Conservation (phyloP, 768 basidiomycete genomes). For the Boletus vermiculosoides region DNA sequence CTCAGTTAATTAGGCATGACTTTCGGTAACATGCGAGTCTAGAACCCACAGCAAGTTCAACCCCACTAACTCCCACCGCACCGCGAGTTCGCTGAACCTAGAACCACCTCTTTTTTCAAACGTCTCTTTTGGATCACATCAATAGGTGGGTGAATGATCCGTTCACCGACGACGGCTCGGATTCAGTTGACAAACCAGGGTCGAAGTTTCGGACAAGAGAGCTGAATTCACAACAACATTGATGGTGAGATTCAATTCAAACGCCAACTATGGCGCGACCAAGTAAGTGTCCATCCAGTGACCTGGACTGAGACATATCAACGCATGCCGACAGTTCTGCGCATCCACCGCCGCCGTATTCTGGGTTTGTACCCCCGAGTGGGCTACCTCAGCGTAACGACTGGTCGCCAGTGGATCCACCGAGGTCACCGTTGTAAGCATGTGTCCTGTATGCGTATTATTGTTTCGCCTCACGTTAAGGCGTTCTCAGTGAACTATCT, state of each 20-base stretch:
- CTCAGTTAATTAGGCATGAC: too few relatives aligned
- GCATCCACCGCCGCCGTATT: conserved; percentile 12
- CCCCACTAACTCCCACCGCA: too few relatives aligned
- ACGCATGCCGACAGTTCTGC: neutral
- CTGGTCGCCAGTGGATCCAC: too few relatives aligned
- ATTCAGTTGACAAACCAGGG: neutral
- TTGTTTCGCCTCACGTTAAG: neutral
- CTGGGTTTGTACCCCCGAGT: neutral
- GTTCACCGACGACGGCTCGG: neutral
- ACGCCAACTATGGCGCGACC: conserved; percentile 7
- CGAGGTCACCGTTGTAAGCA: conserved; percentile 4
- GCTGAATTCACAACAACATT: neutral
- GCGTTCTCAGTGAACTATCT: neutral
- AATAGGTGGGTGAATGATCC: neutral
- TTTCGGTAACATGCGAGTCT: too few relatives aligned
- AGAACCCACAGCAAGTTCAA: too few relatives aligned
- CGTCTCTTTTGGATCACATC: neutral
- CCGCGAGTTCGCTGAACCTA: too few relatives aligned
- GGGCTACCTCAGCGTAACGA: neutral
- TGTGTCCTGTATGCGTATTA: neutral
- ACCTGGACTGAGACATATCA: too few relatives aligned
- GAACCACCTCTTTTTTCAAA: neutral
- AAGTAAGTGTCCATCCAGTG: neutral
- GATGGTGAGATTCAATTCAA: neutral
- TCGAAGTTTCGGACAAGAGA: neutral